Evolutionary conservation across 306 rosid genomes (phyloP), one percentile per base, ranked within the genome.

Genomic region (Corylus heterophylla): DNA sequence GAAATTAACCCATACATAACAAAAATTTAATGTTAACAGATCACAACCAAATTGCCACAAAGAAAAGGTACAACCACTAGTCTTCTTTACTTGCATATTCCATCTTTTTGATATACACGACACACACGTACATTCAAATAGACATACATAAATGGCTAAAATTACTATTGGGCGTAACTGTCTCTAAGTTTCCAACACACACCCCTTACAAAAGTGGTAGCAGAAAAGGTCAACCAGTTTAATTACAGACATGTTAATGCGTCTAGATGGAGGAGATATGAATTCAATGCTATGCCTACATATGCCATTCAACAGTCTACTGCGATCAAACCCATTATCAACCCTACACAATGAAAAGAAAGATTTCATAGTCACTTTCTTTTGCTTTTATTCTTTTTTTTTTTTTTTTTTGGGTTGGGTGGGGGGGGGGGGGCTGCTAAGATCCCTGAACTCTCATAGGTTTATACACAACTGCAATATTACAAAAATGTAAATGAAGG

Each of bases 21-120:
- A 52, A 1, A 25, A 47, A 78, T 18, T 3, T 42, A 54, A 55
- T 63, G 73, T 77, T 69, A 78, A 12, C 11, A 54, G 70, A 37
- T 64, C 5, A 20, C 68, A 61, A 27, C 74, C 16, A 55, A 76
- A 48, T 49, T 18, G 70, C 47, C 37, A 55, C 31, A 71, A 25
- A 48, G 16, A 71, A 11, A 71, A 71, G n/a, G 48, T 31, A 20
- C 37, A 44, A 74, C 68, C 1, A 13, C 20, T 62, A 8, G 18
- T 25, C 7, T 5, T 61, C 39, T 61, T 13, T 27, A 27, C 14
- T 27, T 12, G 7, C 37, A 27, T 13, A 61, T 61, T 16, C 37
- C 17, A 12, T 61, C 39, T 61, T 17, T 51, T 14, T 14, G 6
- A 29, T 12, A 61, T 25, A 61, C 27, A 17, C 18, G 42, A 62